Conservation (phyloP, 352 stramenopile genomes). For the Phytophthora vignae region DNA sequence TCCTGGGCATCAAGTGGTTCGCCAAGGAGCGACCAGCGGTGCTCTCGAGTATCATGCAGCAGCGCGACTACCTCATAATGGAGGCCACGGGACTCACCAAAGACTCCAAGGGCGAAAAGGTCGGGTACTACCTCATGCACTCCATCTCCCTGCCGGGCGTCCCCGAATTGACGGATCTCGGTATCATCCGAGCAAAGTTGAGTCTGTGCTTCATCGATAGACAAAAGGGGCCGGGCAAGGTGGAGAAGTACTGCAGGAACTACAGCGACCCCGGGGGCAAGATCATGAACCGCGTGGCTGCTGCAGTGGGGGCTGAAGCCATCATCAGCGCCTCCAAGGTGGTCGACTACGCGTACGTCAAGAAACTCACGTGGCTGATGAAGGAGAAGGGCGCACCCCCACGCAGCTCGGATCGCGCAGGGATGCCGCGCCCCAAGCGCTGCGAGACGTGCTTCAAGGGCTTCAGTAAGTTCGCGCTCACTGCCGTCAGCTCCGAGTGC, state of each 20-base stretch:
- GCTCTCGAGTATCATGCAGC: conserved; percentile 42
- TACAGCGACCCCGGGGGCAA: conserved; percentile 44
- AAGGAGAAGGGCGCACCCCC: conserved; percentile 23
- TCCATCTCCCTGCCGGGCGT: conserved; percentile 41
- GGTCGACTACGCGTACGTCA: conserved; percentile 53
- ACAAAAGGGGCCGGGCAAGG: conserved; percentile 33
- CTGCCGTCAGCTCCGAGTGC: conserved; percentile 32
- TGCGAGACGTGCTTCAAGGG: conserved; percentile 35
- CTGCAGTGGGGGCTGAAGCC: conserved; percentile 32
- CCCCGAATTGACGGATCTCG: conserved; percentile 41
- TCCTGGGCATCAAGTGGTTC: conserved; percentile 58
- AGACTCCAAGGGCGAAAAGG: conserved; percentile 31
- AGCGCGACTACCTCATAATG: conserved; percentile 50
- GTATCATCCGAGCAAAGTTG: conserved; percentile 48
- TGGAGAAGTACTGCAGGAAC: conserved; percentile 50
- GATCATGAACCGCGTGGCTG: conserved; percentile 32
- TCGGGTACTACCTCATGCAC: conserved; percentile 51
- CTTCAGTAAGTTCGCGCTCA: conserved; percentile 31
- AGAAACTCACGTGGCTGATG: conserved; percentile 57
- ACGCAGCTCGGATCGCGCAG: conserved; percentile 9
- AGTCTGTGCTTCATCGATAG: conserved; percentile 51
- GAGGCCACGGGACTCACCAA: conserved; percentile 24
- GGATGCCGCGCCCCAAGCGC: conserved; percentile 19
- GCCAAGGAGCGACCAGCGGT: conserved; percentile 38
- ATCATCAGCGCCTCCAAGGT: conserved; percentile 33